Evolutionary conservation across 1,284 basidiomycete genomes (phyloP), one percentile per base, ranked within the genome.

Genomic region (Tremellales sp.): DNA sequence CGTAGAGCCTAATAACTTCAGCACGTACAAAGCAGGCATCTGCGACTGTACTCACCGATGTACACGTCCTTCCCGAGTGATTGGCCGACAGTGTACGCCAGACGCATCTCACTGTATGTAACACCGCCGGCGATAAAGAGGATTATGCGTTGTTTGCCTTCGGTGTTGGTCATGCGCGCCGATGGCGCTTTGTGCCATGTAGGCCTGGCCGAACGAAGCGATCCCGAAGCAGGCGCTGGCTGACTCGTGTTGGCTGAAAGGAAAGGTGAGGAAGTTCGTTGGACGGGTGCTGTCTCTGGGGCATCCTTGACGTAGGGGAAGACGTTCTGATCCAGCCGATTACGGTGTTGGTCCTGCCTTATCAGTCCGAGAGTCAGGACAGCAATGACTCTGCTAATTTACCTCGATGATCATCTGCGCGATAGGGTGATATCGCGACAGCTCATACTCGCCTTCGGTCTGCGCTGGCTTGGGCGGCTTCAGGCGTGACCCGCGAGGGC

Each of bases 81-180:
- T 44, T 79, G 78, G 4, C 88, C 86, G 7, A 94, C 76, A 45
- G 86, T 79, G 68, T 97, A 98, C 27, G 82, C 85, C 66, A 90
- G 84, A 49, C 94, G 79, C 72, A 96, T 86, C 75, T 99, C 96
- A 0, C 89, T 91, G 70, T 93, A 96, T 2, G 94, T 96, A 82
- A 96, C 86, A 1, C 96, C 96, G 26, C 96, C 96, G 11, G 89
- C 89, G 12, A 97, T 79, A 71, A 97, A 98, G 36, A 97, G 80
- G 45, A 99, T 77, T 21, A 96, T 69, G n/a, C 94, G 79, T 68
- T 92, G 87, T 51, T 84, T 82, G 13, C 64, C 60, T 45, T 75
- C 70, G 17, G 61, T 67, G 46, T 79, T 82, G 33, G 72, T 68
- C 29, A 65, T 54, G 4, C 69, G 52, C 12, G 45, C 62, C 2